Base-by-base conservation (phyloP, 768 basidiomycete genomes). In the Xerocomellus amylosporus region DNA sequence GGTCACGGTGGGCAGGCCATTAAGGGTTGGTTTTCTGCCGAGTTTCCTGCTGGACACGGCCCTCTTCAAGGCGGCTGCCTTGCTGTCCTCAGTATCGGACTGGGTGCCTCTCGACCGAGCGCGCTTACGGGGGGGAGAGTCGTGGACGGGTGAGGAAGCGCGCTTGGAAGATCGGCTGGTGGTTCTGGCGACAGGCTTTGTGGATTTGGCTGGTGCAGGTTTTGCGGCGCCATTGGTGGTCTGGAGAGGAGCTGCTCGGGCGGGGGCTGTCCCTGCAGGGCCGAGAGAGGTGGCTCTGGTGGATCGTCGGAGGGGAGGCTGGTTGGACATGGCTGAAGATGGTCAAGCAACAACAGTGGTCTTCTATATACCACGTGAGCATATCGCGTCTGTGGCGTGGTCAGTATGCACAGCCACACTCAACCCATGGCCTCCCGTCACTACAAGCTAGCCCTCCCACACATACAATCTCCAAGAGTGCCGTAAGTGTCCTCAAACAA, bases 251-350 rank as follows among this genome's bases (percentile, higher is more conserved):
- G 71, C 68, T n/a, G 70, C 71, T 58, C 71, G 54, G 0, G 71
- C 59, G 3, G 46, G 53, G 0, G 30, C 59, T 4, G 58, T 55
- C 5, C 71, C 71, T 15, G 66, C 58, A 5, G 76, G 73, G 49
- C 76, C 79, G 6, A 74, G 68, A 7, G 82, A 80, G 30, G 79
- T 60, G 3, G 83, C 78, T 26, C 83, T 75, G 38, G 81, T 71
- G 28, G 82, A 81, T 42, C 83, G 79, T 64, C 82, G 75, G 34
- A 76, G 77, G 56, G 79, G 71, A 1, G 58, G 66, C 14, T 68
- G 68, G 49, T 28, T 52, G 47, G 71, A 63, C 68, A 75, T 71
- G 63, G 26, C 57, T n/a, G n/a, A 38, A 33, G 31, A 36, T 12
- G 39, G 31, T 37, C 15, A 17, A 31, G 15, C 36, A 36, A 36